Evolutionary conservation across 345 rosid genomes (phyloP).

Genomic region (Trapa incisa): DNA sequence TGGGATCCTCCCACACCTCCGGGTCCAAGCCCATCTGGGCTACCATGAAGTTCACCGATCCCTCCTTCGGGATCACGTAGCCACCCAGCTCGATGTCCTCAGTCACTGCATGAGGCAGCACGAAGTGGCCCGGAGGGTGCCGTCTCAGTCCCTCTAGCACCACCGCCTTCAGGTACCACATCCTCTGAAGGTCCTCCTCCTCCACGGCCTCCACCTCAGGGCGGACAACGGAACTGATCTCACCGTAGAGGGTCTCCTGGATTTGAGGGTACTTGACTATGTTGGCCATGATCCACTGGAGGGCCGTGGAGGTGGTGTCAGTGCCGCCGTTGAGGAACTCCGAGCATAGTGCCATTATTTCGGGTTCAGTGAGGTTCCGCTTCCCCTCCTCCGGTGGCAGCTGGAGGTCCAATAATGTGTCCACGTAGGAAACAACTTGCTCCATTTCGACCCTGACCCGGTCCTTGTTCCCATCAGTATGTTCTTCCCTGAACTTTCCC

Average conservation of each 20-base stretch:
- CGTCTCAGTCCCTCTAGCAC: too few species aligned
- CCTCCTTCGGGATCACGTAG: constrained; percentile 6
- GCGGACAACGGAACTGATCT: not conserved
- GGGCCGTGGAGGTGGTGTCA: constrained; percentile 12
- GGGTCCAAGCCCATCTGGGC: constrained; percentile 4
- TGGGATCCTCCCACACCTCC: constrained; percentile 12
- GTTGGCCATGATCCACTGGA: constrained; percentile 16
- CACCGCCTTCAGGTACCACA: not conserved
- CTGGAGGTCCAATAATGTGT: constrained; percentile 7
- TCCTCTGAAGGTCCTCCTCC: constrained; percentile 5
- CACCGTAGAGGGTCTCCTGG: constrained; percentile 5
- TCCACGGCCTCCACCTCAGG: not conserved
- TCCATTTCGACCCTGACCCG: not conserved
- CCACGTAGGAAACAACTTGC: not conserved
- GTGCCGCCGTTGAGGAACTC: constrained; percentile 13
- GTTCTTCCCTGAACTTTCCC: not conserved
- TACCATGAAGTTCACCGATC: constrained; percentile 5
- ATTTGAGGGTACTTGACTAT: constrained; percentile 9
- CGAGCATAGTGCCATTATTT: constrained; percentile 6
- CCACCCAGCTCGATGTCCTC: constrained; percentile 8
- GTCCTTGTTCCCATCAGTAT: not conserved
- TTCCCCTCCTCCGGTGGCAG: not conserved
- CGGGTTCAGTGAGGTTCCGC: not conserved
- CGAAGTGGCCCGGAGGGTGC: not conserved
- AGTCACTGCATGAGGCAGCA: constrained; percentile 5